These are phyloP conservation scores for Salmacisia buchloeana DNA, from an alignment of 1,284 basidiomycete species.

Conservation along the genomic window DNA sequence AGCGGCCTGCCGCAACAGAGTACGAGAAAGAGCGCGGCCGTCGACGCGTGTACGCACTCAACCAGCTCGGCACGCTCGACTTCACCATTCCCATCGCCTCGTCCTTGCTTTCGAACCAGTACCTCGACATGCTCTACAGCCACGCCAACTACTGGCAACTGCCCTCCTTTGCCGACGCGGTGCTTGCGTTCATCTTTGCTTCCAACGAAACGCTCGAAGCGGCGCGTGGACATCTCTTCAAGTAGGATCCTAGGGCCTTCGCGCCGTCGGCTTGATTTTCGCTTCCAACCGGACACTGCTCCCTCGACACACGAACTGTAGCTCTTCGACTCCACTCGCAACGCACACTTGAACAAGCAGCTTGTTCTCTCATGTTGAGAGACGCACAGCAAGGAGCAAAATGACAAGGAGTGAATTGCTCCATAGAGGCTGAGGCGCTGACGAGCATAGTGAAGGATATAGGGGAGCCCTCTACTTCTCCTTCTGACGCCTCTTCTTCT, in stretches of 20 bases:
- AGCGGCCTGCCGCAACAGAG: neutral
- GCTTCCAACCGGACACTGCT: no score
- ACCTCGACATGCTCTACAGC: slow-evolving; percentile 37
- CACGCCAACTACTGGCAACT: slow-evolving; percentile 46
- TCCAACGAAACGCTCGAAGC: slow-evolving; percentile 9
- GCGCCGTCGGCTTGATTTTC: no score
- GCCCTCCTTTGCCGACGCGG: slow-evolving; percentile 36
- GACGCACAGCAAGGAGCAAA: no score
- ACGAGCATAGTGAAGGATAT: no score
- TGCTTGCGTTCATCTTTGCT: slow-evolving; percentile 35
- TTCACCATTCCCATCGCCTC: slow-evolving; percentile 33
- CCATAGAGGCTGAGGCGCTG: no score
- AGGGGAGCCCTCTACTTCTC: neutral
- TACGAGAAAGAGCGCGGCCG: slow-evolving; percentile 1
- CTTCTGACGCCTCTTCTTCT: neutral
- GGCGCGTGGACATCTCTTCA: slow-evolving; percentile 8
- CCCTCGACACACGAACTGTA: no score
- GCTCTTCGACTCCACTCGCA: no score
- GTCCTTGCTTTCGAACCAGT: slow-evolving; percentile 31
- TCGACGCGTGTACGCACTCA: slow-evolving; percentile 2
- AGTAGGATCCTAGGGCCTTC: no score
- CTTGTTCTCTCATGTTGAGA: no score
- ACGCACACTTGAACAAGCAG: no score
- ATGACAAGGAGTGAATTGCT: no score
- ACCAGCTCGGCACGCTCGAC: slow-evolving; percentile 14